Evolutionary conservation across 371 early-diverging fungal species (phyloP), one percentile per base, ranked within the genome.

Genomic region (Apophysomyces variabilis): DNA sequence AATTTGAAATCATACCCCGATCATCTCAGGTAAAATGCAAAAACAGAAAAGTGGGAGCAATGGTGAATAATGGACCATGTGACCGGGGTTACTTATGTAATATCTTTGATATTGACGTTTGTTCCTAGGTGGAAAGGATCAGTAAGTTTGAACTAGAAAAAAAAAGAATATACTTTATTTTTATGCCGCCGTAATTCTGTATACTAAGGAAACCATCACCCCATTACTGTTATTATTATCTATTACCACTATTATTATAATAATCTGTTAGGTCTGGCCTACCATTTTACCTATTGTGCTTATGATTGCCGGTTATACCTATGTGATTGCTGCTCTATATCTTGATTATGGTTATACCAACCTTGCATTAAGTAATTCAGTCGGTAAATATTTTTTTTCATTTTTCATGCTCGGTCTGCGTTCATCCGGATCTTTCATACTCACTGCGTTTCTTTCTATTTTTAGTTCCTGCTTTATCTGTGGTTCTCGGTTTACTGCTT

Each of bases 401-500:
- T 36, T 26, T 26, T 26, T 26, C 3, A 26, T 26, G 32, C 32
- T 26, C 32, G 32, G 32, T 26, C 32, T 26, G 32, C 32, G 32
- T 26, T 26, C 32, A 26, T 26, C 32, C 32, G 32, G 32, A 26
- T 26, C 32, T 26, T 26, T 26, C 32, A 26, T 26, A 26, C 32
- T 26, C 32, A 26, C 32, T 26, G 32, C 32, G 32, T 13, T 18
- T 57, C 41, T 43, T 46, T 63, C 12, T 43, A 16, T 66, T 13
- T 32, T 54, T 64, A 80, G 85, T 87, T 12, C 76, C 82, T 7
- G 84, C 81, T 9, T 69, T 90, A 18, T 84, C 87, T 61, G 86
- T 90, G 12, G 89, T 89, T 5, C 79, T 93, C 5, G 90, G 88
- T 74, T 65, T 90, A 65, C 77, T 92, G 35, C 77, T 92, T 46